Evolutionary conservation across 805 yeast species (phyloP).

Genomic region (Candida sonorensis): DNA sequence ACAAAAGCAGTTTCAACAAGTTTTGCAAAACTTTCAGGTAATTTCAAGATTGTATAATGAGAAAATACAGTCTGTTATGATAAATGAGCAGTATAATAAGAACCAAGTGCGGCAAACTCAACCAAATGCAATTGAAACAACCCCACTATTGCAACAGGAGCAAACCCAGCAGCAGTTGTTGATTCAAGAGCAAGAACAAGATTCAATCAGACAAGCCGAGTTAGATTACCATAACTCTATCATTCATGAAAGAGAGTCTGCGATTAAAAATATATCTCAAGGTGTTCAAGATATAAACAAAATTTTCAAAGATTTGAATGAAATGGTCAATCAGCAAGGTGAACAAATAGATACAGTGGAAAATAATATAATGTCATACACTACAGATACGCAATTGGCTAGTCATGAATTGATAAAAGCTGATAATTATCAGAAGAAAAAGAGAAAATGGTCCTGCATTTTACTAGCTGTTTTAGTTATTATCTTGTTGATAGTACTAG

Average conservation of each 20-base stretch:
- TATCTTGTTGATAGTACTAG: constrained; percentile 52
- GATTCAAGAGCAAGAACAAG: constrained; percentile 28
- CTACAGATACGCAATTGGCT: constrained; percentile 63
- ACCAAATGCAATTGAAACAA: constrained; percentile 6
- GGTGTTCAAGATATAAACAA: constrained; percentile 83
- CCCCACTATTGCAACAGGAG: constrained; percentile 17
- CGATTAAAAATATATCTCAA: constrained; percentile 62
- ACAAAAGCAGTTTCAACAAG: constrained; percentile 46
- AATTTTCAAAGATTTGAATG: constrained; percentile 75
- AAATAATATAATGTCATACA: constrained; percentile 61
- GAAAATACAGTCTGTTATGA: constrained; percentile 33
- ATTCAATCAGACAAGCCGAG: constrained; percentile 31
- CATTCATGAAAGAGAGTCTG: constrained; percentile 67
- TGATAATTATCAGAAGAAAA: constrained; percentile 61
- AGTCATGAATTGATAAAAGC: constrained; percentile 66
- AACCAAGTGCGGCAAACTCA: constrained; percentile 5
- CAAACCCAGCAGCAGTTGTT: constrained; percentile 26
- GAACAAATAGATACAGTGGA: constrained; percentile 79
- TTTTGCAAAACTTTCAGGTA: constrained; percentile 38
- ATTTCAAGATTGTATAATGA: constrained; percentile 43
- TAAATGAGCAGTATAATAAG: constrained; percentile 23
- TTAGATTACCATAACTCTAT: constrained; percentile 57
- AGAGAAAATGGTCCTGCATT: constrained; percentile 70
- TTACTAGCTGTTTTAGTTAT: constrained; percentile 52
- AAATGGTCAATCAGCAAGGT: constrained; percentile 78